Percentiles rank a stretch among this genome's conserved stretches.
Evolutionary conservation across 305 asterid genomes (phyloP).

Genomic region (Fraxinus paxiana): DNA sequence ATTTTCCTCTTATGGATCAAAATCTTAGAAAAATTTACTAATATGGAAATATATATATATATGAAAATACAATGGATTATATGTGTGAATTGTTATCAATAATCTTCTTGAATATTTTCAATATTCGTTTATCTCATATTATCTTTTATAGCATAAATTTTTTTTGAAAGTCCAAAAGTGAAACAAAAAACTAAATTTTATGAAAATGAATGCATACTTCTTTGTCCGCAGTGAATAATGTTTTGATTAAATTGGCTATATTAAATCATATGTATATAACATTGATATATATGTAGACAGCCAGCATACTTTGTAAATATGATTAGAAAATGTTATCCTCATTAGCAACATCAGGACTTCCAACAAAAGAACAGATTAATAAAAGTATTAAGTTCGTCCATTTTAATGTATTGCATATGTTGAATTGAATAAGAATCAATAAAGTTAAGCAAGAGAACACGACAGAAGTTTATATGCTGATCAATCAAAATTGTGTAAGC

Average conservation of each 20-base stretch:
- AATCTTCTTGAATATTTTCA: neutral
- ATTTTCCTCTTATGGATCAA: neutral
- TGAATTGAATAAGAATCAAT: neutral
- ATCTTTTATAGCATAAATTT: neutral
- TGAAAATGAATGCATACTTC: too few species aligned
- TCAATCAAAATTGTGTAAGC: neutral
- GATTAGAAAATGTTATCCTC: constrained; percentile 28
- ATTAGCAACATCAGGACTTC: constrained; percentile 28
- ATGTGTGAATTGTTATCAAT: neutral
- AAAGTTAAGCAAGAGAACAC: neutral
- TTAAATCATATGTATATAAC: neutral
- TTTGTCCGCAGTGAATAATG: too few species aligned
- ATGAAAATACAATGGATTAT: neutral
- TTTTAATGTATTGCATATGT: constrained; percentile 2
- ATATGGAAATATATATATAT: neutral
- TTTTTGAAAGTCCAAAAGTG: too few species aligned
- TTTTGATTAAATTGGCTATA: too few species aligned
- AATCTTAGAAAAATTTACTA: neutral
- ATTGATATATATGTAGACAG: constrained; percentile 29
- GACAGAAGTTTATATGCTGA: too few species aligned
- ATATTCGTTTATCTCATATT: neutral
- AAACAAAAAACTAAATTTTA: too few species aligned
- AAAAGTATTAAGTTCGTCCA: neutral
- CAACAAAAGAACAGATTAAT: constrained; percentile 21
- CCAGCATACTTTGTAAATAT: constrained; percentile 29